phyloP scores from a whole-genome alignment of 2,329 filamentous ascomycete species.

The Atkinsonella texensis region DNA sequence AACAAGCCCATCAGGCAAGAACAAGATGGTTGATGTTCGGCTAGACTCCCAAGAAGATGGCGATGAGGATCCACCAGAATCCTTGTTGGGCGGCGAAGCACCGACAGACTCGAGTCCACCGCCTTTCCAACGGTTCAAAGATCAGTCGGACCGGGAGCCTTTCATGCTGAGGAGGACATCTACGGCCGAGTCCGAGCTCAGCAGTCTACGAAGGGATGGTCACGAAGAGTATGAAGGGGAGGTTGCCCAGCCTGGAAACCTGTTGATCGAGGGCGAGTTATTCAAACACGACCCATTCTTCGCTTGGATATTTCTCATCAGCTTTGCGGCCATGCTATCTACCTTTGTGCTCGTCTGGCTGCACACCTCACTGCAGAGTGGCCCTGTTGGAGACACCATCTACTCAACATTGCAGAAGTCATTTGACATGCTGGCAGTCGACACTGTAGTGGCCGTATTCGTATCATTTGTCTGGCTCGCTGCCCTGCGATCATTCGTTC shows the following conservation, averaged over 20 bases:
- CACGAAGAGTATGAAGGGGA: slow-evolving; percentile 21
- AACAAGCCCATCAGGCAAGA: slow-evolving; percentile 29
- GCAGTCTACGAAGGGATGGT: slow-evolving; percentile 23
- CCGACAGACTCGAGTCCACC: slow-evolving; percentile 42
- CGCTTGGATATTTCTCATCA: slow-evolving; percentile 79
- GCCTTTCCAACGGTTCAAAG: slow-evolving; percentile 49
- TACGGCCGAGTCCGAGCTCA: slow-evolving; percentile 36
- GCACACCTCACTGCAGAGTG: slow-evolving; percentile 64
- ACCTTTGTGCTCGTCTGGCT: slow-evolving; percentile 84
- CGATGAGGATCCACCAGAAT: slow-evolving; percentile 45
- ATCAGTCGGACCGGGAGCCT: slow-evolving; percentile 24
- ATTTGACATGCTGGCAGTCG: slow-evolving; percentile 78
- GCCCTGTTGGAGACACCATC: slow-evolving; percentile 79
- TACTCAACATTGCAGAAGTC: slow-evolving; percentile 81
- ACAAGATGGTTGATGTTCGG: slow-evolving; percentile 77
- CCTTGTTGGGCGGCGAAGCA: slow-evolving; percentile 43
- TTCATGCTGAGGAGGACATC: slow-evolving; percentile 30
- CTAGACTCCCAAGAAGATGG: slow-evolving; percentile 56
- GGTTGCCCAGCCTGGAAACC: slow-evolving; percentile 30
- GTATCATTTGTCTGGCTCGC: slow-evolving; percentile 88
- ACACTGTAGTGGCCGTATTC: slow-evolving; percentile 80
- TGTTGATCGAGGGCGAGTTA: slow-evolving; percentile 51
- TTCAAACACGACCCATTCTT: slow-evolving; percentile 85
- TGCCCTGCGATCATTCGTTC: slow-evolving; percentile 74
- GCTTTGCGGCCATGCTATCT: slow-evolving; percentile 70